Evolutionary conservation across 2,329 filamentous ascomycete species (phyloP), one percentile per base, ranked within the genome.

Genomic region (Diaporthe vexans): DNA sequence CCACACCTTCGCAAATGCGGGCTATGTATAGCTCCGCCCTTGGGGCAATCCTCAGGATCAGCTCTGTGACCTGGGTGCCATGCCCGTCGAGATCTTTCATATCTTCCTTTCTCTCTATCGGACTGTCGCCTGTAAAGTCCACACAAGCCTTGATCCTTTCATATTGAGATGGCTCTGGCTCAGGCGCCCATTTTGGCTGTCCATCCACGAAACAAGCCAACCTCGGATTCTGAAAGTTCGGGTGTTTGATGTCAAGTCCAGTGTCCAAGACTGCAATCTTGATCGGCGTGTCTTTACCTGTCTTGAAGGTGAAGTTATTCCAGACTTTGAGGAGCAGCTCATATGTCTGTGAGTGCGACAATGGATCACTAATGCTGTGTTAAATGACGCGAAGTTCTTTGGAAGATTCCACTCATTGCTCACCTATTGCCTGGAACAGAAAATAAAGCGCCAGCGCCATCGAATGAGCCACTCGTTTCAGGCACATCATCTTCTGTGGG

Each of bases 301-400:
- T 67, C 46, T 67, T 67, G 15, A 67, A 67, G 29, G 52, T 46
- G n/a, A 67, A 67, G 3, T 67, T 26, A n/a, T 40, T 13, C 43
- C 46, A 67, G 19, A 37, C 46, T 0, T 21, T 52, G 61, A 63
- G 37, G 17, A 67, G 61, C 19, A 15, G 17, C 17, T 52, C 19
- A 37, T 67, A 67, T 2, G 43, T 24, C 6, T 3, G 6, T 11
- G 46, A 51, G 17, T 51, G 43, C 1, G 26, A 11, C 21, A 37
- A 10, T 2, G 24, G 11, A 15, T 15, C 9, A 11, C 63, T 67
- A 26, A 19, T 10, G 1, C 1, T 1, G 10, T 37, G 29, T 51
- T n/a, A 67, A 29, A 33, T 17, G 4, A 15, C n/a, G 17, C 4
- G 24, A 26, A 10, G 3, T 3, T 37, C 3, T 40, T 40, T 4